These are phyloP conservation scores for Cystoderma amianthinum DNA, from an alignment of 768 basidiomycete species.

Conservation along the genomic window DNA sequence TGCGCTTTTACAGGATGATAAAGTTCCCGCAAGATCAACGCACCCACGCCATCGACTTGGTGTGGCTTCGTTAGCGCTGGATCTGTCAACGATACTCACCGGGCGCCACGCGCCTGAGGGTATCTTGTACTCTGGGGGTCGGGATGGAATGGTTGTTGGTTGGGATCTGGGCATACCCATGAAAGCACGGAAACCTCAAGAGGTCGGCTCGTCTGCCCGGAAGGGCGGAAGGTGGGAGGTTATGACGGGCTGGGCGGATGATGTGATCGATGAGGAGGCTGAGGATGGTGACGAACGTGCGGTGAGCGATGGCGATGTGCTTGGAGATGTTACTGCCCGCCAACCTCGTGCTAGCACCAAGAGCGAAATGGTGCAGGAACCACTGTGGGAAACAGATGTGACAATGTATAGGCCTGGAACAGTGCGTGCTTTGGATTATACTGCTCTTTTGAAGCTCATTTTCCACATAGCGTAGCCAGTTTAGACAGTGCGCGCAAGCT, in stretches of 20 bases:
- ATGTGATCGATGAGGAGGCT: constrained; percentile 54
- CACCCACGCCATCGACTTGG: constrained; percentile 86
- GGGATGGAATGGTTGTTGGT: constrained; percentile 82
- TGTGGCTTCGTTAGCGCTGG: constrained; percentile 81
- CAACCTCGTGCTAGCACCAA: neutral
- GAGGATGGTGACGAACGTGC: constrained; percentile 53
- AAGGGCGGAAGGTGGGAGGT: constrained; percentile 59
- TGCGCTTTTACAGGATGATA: constrained; percentile 15
- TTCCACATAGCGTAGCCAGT: constrained; percentile 43
- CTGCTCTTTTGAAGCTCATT: constrained; percentile 5
- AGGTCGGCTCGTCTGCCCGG: no score
- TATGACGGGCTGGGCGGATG: constrained; percentile 81
- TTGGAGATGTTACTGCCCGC: constrained; percentile 58
- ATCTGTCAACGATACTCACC: constrained; percentile 72
- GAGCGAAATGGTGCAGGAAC: no score
- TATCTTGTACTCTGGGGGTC: constrained; percentile 83
- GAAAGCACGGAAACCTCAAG: constrained; percentile 28
- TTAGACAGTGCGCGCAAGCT: constrained; percentile 83
- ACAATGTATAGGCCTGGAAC: constrained; percentile 38
- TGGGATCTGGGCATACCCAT: constrained; percentile 79
- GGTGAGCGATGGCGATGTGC: constrained; percentile 66
- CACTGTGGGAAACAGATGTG: constrained; percentile 67
- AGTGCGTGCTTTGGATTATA: constrained; percentile 31
- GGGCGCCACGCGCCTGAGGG: constrained; percentile 68
- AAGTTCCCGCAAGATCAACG: constrained; percentile 16